Evolutionary conservation across 2,329 filamentous ascomycete genomes (phyloP), one percentile per base, ranked within the genome.

Genomic region (Neonectria coccinea): DNA sequence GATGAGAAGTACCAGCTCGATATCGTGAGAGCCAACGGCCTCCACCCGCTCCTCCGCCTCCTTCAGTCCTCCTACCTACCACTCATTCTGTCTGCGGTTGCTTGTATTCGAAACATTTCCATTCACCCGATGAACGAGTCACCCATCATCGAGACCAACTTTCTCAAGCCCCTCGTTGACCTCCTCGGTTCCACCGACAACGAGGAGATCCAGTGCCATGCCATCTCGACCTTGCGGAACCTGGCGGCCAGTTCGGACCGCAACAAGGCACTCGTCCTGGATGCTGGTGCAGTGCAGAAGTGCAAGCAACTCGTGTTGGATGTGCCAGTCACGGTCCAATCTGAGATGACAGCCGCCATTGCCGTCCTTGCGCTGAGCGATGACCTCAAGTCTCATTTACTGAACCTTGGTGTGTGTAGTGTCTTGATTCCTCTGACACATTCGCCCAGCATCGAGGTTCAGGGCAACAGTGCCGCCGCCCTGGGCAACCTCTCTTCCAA

Each of bases 281-380:
- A 98, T 79, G 96, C 96, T 36, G 96, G 96, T 25, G 96, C 96
- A 2, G 96, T 99, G 42, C 94, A 98, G 77, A 98, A 98, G 79
- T 99, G 96, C 89, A 98, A 97, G 81, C 93, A 98, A 76, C 86
- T 99, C 56, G 94, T 99, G 25, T 84, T 99, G 18, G 91, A 97
- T 60, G 96, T 98, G 3, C 94, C 96, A 0, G 86, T 98, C 53
- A 95, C 92, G 42, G 96, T 99, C 2, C 96, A 99, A 78, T 97
- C 94, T 2, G 96, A 99, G 79, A 99, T 99, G 96, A 99, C 96
- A 5, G 96, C 96, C n/a, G 96, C 96, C 1, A 97, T 99, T 79
- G 96, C 96, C 41, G 96, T 99, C 14, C 86, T 99, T 68, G 96
- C 96, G 18, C 83, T 99, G 56, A 97, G 95, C 73, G 96, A 99